Base-by-base conservation (phyloP, 2,329 filamentous ascomycete species). In the Aspergillus tamarii region DNA sequence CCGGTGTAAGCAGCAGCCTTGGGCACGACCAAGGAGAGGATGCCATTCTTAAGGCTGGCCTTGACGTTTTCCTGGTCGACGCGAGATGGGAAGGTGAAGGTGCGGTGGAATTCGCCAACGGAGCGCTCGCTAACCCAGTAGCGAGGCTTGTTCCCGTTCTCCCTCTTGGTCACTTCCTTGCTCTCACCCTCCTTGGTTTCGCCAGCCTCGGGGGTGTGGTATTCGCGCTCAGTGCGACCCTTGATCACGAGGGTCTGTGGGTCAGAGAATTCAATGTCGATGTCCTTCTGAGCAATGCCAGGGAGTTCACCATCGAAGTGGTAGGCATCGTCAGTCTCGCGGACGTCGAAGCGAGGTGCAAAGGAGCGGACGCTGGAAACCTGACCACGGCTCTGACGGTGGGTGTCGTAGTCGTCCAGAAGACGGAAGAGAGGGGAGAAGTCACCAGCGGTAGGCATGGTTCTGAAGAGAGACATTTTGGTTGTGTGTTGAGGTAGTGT, bases 51-150 rank as follows among this genome's bases (percentile, higher is more conserved):
- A 75, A 89, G 73, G 60, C 78, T 84, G 21, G 87, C 87, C 77
- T 84, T 87, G 69, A 88, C 86, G 21, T 76, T 79, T 43, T 89
- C 86, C 71, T 88, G 85, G 68, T 88, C 82, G 45, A 89, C 83
- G 48, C 82, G 77, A 5, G 77, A 76, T 1, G 87, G 85, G 80
- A 89, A 89, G 59, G 77, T 80, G 76, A 89, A 89, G 58, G 78
- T 81, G 69, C 87, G 83, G 64, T 84, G 82, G 78, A 89, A 89
- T 60, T 85, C 82, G 66, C 87, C 87, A 16, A 87, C 79, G 1
- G 81, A 82, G 68, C 87, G 85, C 75, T 89, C 87, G 57, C 79
- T 83, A 60, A 87, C 81, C 87, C 86, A 88, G 78, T 84, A 88
- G 67, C 81, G 83, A 60, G 80, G 73, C 50, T 73, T 70, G 58